These are phyloP conservation scores for Russula olivacea DNA, from an alignment of 768 basidiomycete genomes.

Conservation along the genomic window DNA sequence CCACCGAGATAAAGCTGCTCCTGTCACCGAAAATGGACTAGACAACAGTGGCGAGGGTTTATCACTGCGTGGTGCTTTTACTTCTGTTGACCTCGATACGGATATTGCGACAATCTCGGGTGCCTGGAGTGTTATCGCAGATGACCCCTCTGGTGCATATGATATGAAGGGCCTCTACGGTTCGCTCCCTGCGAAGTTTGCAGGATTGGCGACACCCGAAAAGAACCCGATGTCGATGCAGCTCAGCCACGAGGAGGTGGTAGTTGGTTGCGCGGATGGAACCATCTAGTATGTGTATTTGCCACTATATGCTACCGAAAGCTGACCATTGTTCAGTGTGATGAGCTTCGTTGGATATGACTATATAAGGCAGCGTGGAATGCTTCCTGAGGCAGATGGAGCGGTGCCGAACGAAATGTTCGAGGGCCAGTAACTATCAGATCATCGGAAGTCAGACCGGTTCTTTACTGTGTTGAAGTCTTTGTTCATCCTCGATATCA, in stretches of 20 bases:
- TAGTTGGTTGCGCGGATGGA: constrained; percentile 86
- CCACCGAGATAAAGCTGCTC: constrained; percentile 52
- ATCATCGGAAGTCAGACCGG: no score
- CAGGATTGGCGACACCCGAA: constrained; percentile 77
- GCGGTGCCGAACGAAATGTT: neutral
- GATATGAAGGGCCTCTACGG: constrained; percentile 57
- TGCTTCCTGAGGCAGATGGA: constrained; percentile 6
- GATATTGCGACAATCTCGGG: constrained; percentile 64
- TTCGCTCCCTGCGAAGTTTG: constrained; percentile 58
- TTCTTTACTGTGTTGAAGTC: neutral
- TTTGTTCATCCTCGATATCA: neutral
- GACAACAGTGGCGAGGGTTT: constrained; percentile 27
- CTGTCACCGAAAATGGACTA: constrained; percentile 26
- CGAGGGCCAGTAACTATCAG: neutral
- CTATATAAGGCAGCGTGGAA: constrained; percentile 37
- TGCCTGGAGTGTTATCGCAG: constrained; percentile 67
- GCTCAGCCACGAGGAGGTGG: constrained; percentile 83
- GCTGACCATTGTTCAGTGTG: constrained; percentile 35
- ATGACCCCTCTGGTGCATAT: constrained; percentile 31
- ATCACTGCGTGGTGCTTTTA: constrained; percentile 24
- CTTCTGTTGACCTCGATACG: constrained; percentile 55
- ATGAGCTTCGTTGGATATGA: constrained; percentile 59
- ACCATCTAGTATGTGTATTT: constrained; percentile 71
- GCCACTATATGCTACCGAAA: constrained; percentile 20
- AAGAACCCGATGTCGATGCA: constrained; percentile 97